Conservation (phyloP, 1,139 yeast genomes). For the Blastobotrys capitulatus region DNA sequence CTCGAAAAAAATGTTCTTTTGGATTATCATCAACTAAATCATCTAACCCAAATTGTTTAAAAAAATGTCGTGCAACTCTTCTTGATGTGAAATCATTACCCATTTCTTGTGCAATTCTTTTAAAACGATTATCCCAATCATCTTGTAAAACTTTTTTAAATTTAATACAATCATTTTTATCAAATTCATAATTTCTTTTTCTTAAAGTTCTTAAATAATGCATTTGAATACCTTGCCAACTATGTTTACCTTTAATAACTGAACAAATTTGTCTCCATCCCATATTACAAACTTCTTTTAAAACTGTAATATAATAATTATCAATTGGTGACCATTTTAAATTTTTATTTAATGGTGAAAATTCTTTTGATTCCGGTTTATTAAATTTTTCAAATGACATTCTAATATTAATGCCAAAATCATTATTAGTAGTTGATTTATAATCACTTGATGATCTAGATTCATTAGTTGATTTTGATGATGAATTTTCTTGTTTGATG, state of each 20-base stretch:
- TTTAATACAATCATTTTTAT: conserved; percentile 31
- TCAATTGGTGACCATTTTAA: conserved; percentile 26
- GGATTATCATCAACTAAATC: not conserved
- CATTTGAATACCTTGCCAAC: conserved; percentile 44
- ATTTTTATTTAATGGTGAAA: not conserved
- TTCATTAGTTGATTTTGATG: no score
- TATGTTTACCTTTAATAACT: conserved; percentile 32
- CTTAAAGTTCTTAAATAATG: conserved; percentile 38
- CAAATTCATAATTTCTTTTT: conserved; percentile 33
- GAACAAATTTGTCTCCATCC: conserved; percentile 39
- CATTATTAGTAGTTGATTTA: no score
- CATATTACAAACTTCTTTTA: conserved; percentile 34
- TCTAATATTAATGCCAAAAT: no score
- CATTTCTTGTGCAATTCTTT: conserved; percentile 30
- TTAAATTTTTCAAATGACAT: no score
- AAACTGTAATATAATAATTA: conserved; percentile 36
- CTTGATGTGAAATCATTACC: conserved; percentile 24
- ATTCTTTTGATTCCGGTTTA: not conserved
- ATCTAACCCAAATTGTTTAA: not conserved
- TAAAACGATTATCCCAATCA: conserved; percentile 41
- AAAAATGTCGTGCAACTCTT: conserved; percentile 6
- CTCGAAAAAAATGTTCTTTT: not conserved
- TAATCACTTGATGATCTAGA: no score
- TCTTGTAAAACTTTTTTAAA: conserved; percentile 29
- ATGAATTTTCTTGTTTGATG: no score